These are phyloP conservation scores for Biscogniauxia marginata DNA, from an alignment of 2,329 filamentous ascomycete genomes.

Conservation along the genomic window DNA sequence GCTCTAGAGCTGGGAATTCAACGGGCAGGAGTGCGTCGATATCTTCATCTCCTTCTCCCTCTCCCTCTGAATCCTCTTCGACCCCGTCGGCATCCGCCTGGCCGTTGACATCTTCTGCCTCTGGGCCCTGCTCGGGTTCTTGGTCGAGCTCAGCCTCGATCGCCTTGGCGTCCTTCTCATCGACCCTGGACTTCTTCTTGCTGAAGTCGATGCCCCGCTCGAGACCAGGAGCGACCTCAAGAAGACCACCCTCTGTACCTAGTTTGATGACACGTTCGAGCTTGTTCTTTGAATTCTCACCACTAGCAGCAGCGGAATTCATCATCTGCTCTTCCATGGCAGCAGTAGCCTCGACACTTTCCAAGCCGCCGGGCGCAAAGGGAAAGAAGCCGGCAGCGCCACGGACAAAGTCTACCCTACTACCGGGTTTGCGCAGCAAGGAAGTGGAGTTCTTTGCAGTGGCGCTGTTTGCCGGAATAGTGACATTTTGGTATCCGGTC, in stretches of 20 bases:
- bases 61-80: constrained; percentile 37
- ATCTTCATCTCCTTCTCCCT: constrained; percentile 54
- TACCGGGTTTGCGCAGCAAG: constrained; percentile 79
- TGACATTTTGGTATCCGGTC: constrained; percentile 91
- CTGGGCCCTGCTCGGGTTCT: constrained; percentile 40
- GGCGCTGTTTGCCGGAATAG: constrained; percentile 81
- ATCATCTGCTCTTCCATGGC: constrained; percentile 76
- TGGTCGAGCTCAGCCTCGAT: constrained; percentile 49
- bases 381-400: constrained; percentile 93
- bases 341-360: constrained; percentile 81
- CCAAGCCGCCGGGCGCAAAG: constrained; percentile 86
- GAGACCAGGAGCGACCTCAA: constrained; percentile 82
- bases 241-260: constrained; percentile 70
- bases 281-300: constrained; percentile 48
- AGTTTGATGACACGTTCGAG: constrained; percentile 88
- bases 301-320: constrained; percentile 44
- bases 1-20: constrained; percentile 89
- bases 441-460: constrained; percentile 96
- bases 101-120: constrained; percentile 31
- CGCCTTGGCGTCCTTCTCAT: constrained; percentile 64
- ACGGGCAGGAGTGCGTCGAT: constrained; percentile 87
- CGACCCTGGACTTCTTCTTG: constrained; percentile 54
- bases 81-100: constrained; percentile 25
- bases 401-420: constrained; percentile 84
- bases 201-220: constrained; percentile 72